Base-by-base conservation (phyloP, 331 rosid species). In the Malus hybrid region DNA sequence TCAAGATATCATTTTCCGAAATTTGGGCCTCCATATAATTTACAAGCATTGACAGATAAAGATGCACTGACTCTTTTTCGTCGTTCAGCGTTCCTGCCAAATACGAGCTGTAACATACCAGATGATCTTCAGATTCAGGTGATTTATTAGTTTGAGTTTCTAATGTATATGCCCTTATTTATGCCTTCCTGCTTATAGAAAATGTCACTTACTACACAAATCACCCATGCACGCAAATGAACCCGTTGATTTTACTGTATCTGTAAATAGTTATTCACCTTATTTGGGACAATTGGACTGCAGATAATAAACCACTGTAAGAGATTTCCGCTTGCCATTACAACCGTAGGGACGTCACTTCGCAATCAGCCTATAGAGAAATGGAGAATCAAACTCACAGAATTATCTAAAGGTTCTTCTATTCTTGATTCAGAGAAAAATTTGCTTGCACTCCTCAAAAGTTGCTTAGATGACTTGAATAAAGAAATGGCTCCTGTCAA, bases 241-340 rank as follows among this genome's bases (percentile, higher is more conserved):
- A 28, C 66, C 30, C n/a, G 13, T 58, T 1, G 16, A 28, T 28
- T 62, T 10, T 28, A 13, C 66, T 5, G 0, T 5, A 12, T 62
- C 66, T 62, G 60, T 18, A 69, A 26, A 69, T 62, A 62, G 16
- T 19, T 63, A 44, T 62, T 62, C 14, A 29, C 33, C n/a, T 29
- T 5, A 26, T 7, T 66, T n/a, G 71, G 7, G 24, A 9, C 11
- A 29, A 2, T 13, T 42, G 71, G 60, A 52, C 70, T 85, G 82
- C 86, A 85, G 95, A 84, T 89, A 74, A 78, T 86, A 19, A 63
- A 73, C 72, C 42, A 77, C 15, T 89, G 92, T 24, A 36, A 78
- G 36, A 82, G 86, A 33, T 83, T 76, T 18, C 92, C 90, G 22
- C 63, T 84, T 24, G 95, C 84, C 11, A 82, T 89, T 32, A 61